Conservation (phyloP, 176 grass and related monocot genomes). For the Themeda triandra region DNA sequence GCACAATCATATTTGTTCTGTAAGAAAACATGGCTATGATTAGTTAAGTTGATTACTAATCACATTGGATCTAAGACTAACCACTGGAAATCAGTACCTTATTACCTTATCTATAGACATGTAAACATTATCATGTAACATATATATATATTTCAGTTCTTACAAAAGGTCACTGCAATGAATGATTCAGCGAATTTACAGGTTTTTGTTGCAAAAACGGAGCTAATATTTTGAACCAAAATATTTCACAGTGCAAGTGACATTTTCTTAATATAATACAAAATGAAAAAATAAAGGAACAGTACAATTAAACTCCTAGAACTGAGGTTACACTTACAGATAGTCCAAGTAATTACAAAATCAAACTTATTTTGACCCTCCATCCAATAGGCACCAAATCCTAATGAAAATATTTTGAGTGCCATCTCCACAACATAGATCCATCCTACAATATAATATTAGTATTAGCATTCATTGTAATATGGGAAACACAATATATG, state of each 20-base stretch:
- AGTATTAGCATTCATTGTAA: slow-evolving; percentile 8
- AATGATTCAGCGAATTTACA: background rate
- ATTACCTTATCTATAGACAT: slow-evolving; percentile 10
- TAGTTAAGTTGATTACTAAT: slow-evolving; percentile 5
- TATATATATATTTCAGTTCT: background rate
- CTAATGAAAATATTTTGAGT: slow-evolving; percentile 96
- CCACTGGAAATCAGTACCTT: background rate
- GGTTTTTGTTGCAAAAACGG: background rate
- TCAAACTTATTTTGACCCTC: slow-evolving; percentile 97
- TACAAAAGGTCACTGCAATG: background rate
- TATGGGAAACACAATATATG: background rate
- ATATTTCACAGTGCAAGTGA: background rate
- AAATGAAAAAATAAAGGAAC: background rate
- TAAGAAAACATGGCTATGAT: background rate
- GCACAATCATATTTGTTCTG: slow-evolving; percentile 15
- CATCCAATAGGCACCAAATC: slow-evolving; percentile 92
- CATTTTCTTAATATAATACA: background rate
- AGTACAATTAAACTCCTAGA: slow-evolving; percentile 17
- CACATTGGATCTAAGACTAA: background rate
- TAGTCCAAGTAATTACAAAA: slow-evolving; percentile 95
- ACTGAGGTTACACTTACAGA: slow-evolving; percentile 57
- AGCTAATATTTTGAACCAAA: slow-evolving; percentile 3
- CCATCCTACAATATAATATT: slow-evolving; percentile 71
- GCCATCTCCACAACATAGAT: slow-evolving; percentile 94
- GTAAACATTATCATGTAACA: background rate